phyloP scores from a whole-genome alignment of 257 asterid species.

The Ilex asprella region DNA sequence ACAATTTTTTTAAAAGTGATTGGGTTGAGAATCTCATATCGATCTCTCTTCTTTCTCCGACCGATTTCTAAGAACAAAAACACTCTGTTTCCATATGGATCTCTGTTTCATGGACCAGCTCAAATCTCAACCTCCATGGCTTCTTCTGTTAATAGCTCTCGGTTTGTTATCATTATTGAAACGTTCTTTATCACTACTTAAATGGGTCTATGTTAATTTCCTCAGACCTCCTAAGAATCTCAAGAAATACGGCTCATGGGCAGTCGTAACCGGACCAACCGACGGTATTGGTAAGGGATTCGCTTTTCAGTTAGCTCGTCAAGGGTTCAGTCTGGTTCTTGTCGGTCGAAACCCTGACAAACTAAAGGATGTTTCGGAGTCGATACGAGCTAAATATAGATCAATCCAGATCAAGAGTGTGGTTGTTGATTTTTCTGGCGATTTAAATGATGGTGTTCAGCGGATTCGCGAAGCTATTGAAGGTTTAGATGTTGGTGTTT shows the following conservation, averaged over 20 bases:
- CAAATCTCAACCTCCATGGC: slow-evolving; percentile 76
- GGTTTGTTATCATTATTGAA: slow-evolving; percentile 43
- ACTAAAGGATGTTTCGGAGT: slow-evolving; percentile 52
- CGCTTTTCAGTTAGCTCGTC: slow-evolving; percentile 74
- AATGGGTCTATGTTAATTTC: slow-evolving; percentile 68
- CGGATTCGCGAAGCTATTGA: slow-evolving; percentile 61
- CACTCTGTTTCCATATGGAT: slow-evolving; percentile 31
- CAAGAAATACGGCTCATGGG: slow-evolving; percentile 96
- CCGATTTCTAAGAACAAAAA: not conserved
- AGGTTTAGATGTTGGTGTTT: slow-evolving; percentile 73
- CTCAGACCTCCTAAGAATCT: slow-evolving; percentile 78
- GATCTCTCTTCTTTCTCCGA: too few relatives aligned
- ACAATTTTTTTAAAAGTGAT: too few relatives aligned
- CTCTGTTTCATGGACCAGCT: slow-evolving; percentile 48
- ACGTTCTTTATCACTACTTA: slow-evolving; percentile 33
- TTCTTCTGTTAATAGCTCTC: slow-evolving; percentile 44
- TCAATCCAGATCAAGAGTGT: slow-evolving; percentile 64
- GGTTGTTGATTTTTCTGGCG: slow-evolving; percentile 88
- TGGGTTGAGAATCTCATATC: too few relatives aligned
- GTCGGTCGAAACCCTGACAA: slow-evolving; percentile 84
- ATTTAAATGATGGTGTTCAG: slow-evolving; percentile 60
- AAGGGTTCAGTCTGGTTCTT: slow-evolving; percentile 65
- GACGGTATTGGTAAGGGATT: slow-evolving; percentile 95
- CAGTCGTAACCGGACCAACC: slow-evolving; percentile 87
- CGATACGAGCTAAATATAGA: slow-evolving; percentile 50